A percentile compares a stretch with the other conserved stretches of the same genome.
phyloP scores from a whole-genome alignment of 805 yeast genomes.

The Nakazawaea ishiwadae region DNA sequence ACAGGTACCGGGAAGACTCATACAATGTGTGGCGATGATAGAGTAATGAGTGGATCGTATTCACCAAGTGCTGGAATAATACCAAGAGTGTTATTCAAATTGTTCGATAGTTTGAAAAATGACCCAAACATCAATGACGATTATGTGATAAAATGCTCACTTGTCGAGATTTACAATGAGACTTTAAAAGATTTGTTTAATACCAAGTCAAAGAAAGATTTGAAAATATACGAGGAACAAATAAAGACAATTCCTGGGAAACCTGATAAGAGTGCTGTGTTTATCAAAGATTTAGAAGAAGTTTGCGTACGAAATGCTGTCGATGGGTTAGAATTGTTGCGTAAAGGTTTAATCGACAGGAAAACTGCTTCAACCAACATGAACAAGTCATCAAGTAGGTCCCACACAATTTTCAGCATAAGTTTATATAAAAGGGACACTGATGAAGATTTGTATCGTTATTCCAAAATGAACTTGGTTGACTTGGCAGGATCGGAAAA shows the following conservation, averaged over 20 bases:
- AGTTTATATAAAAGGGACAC: constrained; percentile 46
- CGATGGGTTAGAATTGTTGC: constrained; percentile 53
- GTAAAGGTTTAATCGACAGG: constrained; percentile 52
- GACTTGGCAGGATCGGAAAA: constrained; percentile 97
- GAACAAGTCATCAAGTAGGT: constrained; percentile 69
- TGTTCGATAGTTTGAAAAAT: constrained; percentile 28
- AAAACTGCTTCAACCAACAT: constrained; percentile 71
- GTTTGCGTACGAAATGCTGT: constrained; percentile 46
- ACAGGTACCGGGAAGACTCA: constrained; percentile 60
- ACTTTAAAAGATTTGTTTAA: constrained; percentile 41
- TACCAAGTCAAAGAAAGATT: constrained; percentile 20
- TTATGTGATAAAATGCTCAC: constrained; percentile 43
- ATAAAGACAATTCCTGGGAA: constrained; percentile 16
- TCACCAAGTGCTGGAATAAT: constrained; percentile 40
- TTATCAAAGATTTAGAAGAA: constrained; percentile 63
- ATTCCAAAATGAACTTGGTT: constrained; percentile 56
- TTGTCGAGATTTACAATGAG: constrained; percentile 50
- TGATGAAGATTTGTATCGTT: constrained; percentile 25
- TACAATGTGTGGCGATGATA: constrained; percentile 51
- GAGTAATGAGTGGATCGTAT: constrained; percentile 17
- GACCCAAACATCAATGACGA: constrained; percentile 22
- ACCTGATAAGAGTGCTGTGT: constrained; percentile 28
- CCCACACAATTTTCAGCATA: constrained; percentile 73
- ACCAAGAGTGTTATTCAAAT: constrained; percentile 40
- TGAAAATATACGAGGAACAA: constrained; percentile 35